A percentile compares a stretch with the other conserved stretches of the same genome.
Conservation (phyloP, 208 protist genomes). For the Leishmania tropica region DNA sequence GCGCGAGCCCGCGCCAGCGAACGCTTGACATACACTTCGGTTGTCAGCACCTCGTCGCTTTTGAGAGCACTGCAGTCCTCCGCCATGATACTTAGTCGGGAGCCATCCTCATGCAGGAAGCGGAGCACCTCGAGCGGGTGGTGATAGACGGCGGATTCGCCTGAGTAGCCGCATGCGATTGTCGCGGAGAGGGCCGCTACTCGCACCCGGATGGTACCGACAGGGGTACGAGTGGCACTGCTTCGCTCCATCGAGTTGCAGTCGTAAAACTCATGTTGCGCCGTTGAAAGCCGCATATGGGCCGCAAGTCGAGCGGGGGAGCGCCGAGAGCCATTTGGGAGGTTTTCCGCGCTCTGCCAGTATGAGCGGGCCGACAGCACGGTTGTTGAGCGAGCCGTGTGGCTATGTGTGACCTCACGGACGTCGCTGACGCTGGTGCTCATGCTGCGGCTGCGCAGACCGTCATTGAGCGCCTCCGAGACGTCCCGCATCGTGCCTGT, state of each 20-base stretch:
- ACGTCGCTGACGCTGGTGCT: background rate
- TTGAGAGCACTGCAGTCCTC: slow-evolving; percentile 34
- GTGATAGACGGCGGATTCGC: slow-evolving; percentile 31
- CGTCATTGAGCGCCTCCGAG: background rate
- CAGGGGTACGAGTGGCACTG: background rate
- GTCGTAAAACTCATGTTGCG: background rate
- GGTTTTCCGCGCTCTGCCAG: background rate
- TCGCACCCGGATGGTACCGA: slow-evolving; percentile 18
- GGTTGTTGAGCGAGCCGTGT: background rate
- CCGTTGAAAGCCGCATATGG: background rate
- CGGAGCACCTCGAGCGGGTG: slow-evolving; percentile 50
- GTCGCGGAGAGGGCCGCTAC: slow-evolving; percentile 39
- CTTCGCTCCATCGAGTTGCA: background rate
- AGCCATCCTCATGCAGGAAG: slow-evolving; percentile 66
- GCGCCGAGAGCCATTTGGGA: background rate
- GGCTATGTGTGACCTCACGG: background rate
- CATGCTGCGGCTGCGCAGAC: slow-evolving; percentile 7
- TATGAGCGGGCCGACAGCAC: background rate
- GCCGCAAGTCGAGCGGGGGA: background rate
- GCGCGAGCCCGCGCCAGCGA: slow-evolving; percentile 33
- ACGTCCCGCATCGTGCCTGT: background rate
- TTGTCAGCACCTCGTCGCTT: slow-evolving; percentile 24
- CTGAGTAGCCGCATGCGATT: slow-evolving; percentile 28
- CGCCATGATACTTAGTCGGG: slow-evolving; percentile 49
- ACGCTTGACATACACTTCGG: slow-evolving; percentile 41